A percentile compares a stretch with the other conserved stretches of the same genome.
Evolutionary conservation across 2,329 filamentous ascomycete species (phyloP).

Genomic region (Chaetothyriales sp.): DNA sequence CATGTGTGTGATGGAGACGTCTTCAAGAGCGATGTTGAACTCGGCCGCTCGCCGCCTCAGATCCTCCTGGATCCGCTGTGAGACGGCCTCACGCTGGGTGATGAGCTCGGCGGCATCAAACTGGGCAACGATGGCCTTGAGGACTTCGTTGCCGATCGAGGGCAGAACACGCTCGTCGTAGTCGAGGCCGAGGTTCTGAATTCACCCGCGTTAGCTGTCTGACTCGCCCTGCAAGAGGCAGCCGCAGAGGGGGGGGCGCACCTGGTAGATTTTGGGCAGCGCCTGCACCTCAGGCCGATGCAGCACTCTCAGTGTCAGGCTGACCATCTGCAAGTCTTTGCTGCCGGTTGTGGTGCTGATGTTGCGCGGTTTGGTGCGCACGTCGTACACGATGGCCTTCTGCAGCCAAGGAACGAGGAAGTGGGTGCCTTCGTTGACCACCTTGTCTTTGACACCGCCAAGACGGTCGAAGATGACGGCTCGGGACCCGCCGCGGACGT

Average conservation of each 20-base stretch:
- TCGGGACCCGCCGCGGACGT: slow-evolving; percentile 85
- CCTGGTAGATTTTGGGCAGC: slow-evolving; percentile 97
- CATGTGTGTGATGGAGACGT: slow-evolving; percentile 99
- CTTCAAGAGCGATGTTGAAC: slow-evolving; percentile 98
- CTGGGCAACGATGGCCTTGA: slow-evolving; percentile 96
- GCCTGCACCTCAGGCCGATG: slow-evolving; percentile 87
- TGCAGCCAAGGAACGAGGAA: slow-evolving; percentile 95
- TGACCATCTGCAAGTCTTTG: slow-evolving; percentile 99
- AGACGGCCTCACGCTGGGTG: slow-evolving; percentile 95
- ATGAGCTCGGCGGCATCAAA: slow-evolving; percentile 98
- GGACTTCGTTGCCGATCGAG: slow-evolving; percentile 97
- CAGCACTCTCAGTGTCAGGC: slow-evolving; percentile 86
- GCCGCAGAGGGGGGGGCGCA: slow-evolving; percentile 31
- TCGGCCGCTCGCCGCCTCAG: slow-evolving; percentile 84
- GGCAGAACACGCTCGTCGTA: slow-evolving; percentile 98
- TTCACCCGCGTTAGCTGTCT: slow-evolving; percentile 1
- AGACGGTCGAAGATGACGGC: slow-evolving; percentile 97
- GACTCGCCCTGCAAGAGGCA: not conserved
- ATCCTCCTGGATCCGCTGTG: slow-evolving; percentile 82
- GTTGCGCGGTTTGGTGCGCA: slow-evolving; percentile 91
- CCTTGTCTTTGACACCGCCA: slow-evolving; percentile 79
- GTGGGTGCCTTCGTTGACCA: slow-evolving; percentile 92
- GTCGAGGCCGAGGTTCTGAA: slow-evolving; percentile 84
- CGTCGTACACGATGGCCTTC: slow-evolving; percentile 87
- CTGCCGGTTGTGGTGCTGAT: slow-evolving; percentile 94